Base-by-base conservation (phyloP, 73 alveolate genomes). In the Uronychia setigera region DNA sequence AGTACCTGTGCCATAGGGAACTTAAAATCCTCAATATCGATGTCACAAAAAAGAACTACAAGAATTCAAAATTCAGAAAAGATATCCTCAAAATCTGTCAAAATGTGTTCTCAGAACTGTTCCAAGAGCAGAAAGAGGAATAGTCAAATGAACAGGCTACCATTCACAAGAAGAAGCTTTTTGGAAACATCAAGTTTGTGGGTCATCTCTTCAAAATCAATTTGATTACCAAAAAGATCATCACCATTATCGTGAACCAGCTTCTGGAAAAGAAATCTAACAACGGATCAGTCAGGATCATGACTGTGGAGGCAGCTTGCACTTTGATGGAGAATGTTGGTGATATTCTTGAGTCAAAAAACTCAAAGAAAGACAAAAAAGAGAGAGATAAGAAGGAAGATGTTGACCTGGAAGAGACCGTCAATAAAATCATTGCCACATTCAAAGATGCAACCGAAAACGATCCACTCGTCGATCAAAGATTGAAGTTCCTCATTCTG, bases 131-230 rank as follows among this genome's bases (percentile, higher is more conserved):
- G 67, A 46, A 46, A 19, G 67, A 46, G 67, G 19, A 5, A 5
- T 11, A 46, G 5, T 5, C 5, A 19, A 19, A 46, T 26, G 81
- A 76, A 5, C 81, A 76, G 28, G 25, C 32, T 5, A 25, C 25
- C 27, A 29, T 5, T 1, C 9, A 76, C 27, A 25, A 76, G 59
- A 76, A 76, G 59, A 28, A 76, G 32, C 28, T 76, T 28, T 76
- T 76, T 30, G 81, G 81, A 76, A 30, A 76, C 27, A 76, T 76
- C 32, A 76, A 76, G 31, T 76, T 76, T 31, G 81, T 76, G 25
- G 81, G 58, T 25, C 58, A 76, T 5, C 58, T 76, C 1, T 9
- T 29, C 59, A 28, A 26, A 9, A 76, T 9, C 1, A 31, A 31
- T 27, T 31, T 76, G 9, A 32, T 76, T 5, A 32, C 81, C 32